Conservation (phyloP, 202 grass and related monocot species). For the Musa balbisiana region DNA sequence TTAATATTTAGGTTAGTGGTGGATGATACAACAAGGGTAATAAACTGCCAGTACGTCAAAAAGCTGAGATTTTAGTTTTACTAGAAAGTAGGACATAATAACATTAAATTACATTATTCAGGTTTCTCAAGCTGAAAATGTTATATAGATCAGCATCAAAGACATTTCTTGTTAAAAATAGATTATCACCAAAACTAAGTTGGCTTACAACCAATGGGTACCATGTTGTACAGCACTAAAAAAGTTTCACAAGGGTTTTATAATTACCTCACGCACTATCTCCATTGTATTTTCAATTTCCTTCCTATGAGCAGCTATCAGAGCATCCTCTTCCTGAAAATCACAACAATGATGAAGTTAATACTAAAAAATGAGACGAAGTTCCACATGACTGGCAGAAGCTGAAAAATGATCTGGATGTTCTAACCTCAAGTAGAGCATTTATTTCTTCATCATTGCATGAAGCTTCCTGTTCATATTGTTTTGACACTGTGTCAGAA, state of each 20-base stretch:
- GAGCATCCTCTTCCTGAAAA: constrained; percentile 34
- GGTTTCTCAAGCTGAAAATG: not conserved
- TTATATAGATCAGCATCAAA: not conserved
- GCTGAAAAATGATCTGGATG: not conserved
- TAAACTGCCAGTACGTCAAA: not conserved
- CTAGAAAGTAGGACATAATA: not conserved
- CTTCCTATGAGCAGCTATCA: constrained; percentile 43
- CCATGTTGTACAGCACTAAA: not conserved
- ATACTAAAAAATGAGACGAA: not conserved
- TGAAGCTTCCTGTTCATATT: constrained; percentile 23
- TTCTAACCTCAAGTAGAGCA: constrained; percentile 29
- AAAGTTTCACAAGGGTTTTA: not conserved
- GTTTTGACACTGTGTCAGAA: not conserved
- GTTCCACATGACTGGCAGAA: constrained; percentile 1
- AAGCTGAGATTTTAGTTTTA: not conserved
- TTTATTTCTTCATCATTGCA: constrained; percentile 10
- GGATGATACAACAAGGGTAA: too few relatives aligned
- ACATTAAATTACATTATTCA: not conserved
- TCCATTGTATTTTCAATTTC: constrained; percentile 40
- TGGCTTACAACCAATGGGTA: not conserved
- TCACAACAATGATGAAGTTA: not conserved
- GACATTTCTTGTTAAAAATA: not conserved
- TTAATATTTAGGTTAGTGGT: not conserved
- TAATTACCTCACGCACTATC: constrained; percentile 39
- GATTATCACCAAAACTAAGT: not conserved